Conservation (phyloP, 371 early-diverging fungal species). For the Paraphysoderma sedebokerense region DNA sequence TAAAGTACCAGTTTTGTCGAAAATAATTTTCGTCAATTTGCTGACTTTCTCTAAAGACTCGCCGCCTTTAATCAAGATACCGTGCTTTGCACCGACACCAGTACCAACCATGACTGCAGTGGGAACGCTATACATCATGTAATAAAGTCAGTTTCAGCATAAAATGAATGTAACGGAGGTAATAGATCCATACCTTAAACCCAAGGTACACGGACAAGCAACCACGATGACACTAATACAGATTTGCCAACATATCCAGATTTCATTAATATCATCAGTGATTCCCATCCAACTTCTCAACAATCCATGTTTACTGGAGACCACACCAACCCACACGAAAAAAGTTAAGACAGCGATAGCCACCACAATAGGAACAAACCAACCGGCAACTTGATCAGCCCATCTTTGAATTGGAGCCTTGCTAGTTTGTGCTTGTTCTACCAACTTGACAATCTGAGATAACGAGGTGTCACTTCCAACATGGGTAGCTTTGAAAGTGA, state of each 20-base stretch:
- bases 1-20: conserved; percentile 95
- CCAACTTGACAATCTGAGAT: conserved; percentile 73
- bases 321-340: conserved; percentile 51
- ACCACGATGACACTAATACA: conserved; percentile 90
- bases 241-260: conserved; percentile 68
- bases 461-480: conserved; percentile 72
- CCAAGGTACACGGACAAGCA: conserved; percentile 93
- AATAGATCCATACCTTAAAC: too few species aligned
- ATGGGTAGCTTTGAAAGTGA: conserved; percentile 47
- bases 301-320: conserved; percentile 8
- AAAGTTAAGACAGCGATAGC: conserved; percentile 51
- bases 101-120: conserved; percentile 98
- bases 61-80: conserved; percentile 77
- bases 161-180: too few species aligned
- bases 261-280: conserved; percentile 2
- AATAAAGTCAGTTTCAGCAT: too few species aligned
- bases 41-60: conserved; percentile 65
- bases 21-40: conserved; percentile 63
- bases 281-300: neutral
- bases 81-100: conserved; percentile 81
- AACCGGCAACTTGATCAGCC: conserved; percentile 63
- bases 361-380: conserved; percentile 81
- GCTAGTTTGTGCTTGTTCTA: conserved; percentile 66
- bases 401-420: conserved; percentile 76
- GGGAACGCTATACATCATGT: too few species aligned